Evolutionary conservation across 495 filamentous ascomycete genomes (phyloP).

Genomic region (Penicillium lividum): DNA sequence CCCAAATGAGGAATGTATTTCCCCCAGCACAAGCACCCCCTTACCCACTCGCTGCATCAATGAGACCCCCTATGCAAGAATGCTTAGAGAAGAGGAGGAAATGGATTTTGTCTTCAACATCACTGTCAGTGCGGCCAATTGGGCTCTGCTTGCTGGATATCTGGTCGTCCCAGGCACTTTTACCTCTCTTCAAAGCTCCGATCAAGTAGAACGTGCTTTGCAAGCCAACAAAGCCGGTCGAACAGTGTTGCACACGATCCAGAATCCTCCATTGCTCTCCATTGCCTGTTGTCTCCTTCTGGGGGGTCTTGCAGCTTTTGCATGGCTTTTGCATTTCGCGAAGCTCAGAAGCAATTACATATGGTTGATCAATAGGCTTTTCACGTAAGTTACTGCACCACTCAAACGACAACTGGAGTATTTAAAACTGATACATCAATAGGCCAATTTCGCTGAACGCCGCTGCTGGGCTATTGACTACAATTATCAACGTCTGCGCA

Average conservation of each 20-base stretch:
- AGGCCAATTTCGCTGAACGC: constrained; percentile 18
- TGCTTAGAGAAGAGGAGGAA: constrained; percentile 27
- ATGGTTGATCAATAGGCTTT: constrained; percentile 12
- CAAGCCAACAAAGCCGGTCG: constrained; percentile 4
- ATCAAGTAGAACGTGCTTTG: constrained; percentile 12
- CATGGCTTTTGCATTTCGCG: too few species aligned
- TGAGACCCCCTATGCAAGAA: constrained; percentile 24
- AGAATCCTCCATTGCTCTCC: constrained; percentile 5
- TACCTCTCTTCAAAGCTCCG: constrained; percentile 21
- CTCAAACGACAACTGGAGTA: constrained; percentile 14
- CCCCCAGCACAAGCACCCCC: background rate
- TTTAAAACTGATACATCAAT: constrained; percentile 10
- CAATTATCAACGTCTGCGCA: constrained; percentile 17
- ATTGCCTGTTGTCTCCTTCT: constrained; percentile 7
- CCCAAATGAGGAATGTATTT: background rate
- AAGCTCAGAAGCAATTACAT: constrained; percentile 7
- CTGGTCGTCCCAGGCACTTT: constrained; percentile 36
- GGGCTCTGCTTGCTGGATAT: constrained; percentile 33
- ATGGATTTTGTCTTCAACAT: constrained; percentile 27
- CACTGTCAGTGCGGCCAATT: constrained; percentile 27
- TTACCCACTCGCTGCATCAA: constrained; percentile 3
- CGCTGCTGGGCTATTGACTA: constrained; percentile 18
- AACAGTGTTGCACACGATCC: constrained; percentile 2
- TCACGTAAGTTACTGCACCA: constrained; percentile 2
- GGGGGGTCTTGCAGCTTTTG: constrained; percentile 3